Base-by-base conservation (phyloP, 179 eudicot species). In the Corrigiola litoralis region DNA sequence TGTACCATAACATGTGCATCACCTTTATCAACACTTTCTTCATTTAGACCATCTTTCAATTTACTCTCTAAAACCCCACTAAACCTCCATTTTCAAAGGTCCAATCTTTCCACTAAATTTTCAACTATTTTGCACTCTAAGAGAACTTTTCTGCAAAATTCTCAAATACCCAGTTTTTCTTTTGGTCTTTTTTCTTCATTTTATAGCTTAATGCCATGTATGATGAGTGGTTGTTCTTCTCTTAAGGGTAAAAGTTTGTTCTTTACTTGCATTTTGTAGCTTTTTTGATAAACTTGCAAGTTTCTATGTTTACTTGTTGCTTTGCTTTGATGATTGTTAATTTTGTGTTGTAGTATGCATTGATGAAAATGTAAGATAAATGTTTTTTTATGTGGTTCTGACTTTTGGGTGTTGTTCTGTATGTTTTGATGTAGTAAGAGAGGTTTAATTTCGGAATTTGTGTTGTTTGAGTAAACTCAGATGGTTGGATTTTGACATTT, bases 161-260 rank as follows among this genome's bases (percentile, higher is more conserved):
- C 52, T 6, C 24, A 12, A 20, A 11, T 54, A 71, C 76, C 80
- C 69, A 71, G 4, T 66, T 71, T 57, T 14, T 58, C 34, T 63
- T 7, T 56, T 61, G 45, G 68, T 17, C 34, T 64, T 47, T 54
- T 45, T 57, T 67, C 68, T 53, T 32, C 57, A 1, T 24, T 41
- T 59, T 65, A 69, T 37, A 75, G 53, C 18, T 44, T 68, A 31
- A 17, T 63, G 41, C 65, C 74, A 9, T 2, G 71, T 45, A 70
- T 78, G 75, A 21, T 57, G 75, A n/a, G n/a, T n/a, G 64, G 55
- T 70, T 75, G 68, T 75, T 24, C 72, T 50, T 67, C 69, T 64
- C 65, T 72, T 41, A 72, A 59, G 63, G 66, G 38, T 36, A 54
- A 69, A 73, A 74, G 83, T 76, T 47, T 47, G 71, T 65, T 42